Evolutionary conservation across 352 stramenopile species (phyloP).

Genomic region (Pythium apleroticum): DNA sequence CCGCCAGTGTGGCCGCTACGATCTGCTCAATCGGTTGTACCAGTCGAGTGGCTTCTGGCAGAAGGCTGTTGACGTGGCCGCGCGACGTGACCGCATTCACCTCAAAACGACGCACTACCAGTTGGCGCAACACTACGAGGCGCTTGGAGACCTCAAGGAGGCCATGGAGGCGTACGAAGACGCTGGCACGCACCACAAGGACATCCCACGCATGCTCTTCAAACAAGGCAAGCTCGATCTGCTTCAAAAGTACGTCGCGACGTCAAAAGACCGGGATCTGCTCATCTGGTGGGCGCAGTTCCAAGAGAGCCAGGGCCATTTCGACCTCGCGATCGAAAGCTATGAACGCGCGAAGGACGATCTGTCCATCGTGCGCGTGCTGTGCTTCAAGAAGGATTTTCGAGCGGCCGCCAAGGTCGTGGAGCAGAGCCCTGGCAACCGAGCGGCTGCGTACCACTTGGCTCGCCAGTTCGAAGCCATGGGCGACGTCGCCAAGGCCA

Average conservation of each 20-base stretch:
- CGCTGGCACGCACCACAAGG: slow-evolving; percentile 84
- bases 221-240: slow-evolving; percentile 86
- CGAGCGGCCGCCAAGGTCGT: slow-evolving; percentile 84
- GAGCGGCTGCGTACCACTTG: slow-evolving; percentile 82
- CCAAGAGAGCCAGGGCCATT: slow-evolving; percentile 87
- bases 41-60: slow-evolving; percentile 91
- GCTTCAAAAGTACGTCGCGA: slow-evolving; percentile 89
- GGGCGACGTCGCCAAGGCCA: slow-evolving; percentile 83
- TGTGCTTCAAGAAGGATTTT: slow-evolving; percentile 91
- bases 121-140: slow-evolving; percentile 90
- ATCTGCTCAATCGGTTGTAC: slow-evolving; percentile 93
- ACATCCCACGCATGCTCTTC: slow-evolving; percentile 94
- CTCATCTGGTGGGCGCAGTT: slow-evolving; percentile 94
- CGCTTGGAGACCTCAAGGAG: slow-evolving; percentile 82
- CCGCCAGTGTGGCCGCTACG: slow-evolving; percentile 87
- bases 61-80: slow-evolving; percentile 86
- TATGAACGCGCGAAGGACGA: slow-evolving; percentile 90
- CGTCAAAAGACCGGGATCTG: slow-evolving; percentile 85
- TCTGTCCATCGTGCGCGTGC: slow-evolving; percentile 89
- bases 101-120: slow-evolving; percentile 90
- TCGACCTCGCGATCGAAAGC: slow-evolving; percentile 84
- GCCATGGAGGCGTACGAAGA: slow-evolving; percentile 93
- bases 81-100: slow-evolving; percentile 91
- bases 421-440: slow-evolving; percentile 59
- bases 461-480: slow-evolving; percentile 84